A percentile compares a stretch with the other conserved stretches of the same genome.
Evolutionary conservation across 2,329 filamentous ascomycete species (phyloP).

Genomic region (Catunica adiposa): DNA sequence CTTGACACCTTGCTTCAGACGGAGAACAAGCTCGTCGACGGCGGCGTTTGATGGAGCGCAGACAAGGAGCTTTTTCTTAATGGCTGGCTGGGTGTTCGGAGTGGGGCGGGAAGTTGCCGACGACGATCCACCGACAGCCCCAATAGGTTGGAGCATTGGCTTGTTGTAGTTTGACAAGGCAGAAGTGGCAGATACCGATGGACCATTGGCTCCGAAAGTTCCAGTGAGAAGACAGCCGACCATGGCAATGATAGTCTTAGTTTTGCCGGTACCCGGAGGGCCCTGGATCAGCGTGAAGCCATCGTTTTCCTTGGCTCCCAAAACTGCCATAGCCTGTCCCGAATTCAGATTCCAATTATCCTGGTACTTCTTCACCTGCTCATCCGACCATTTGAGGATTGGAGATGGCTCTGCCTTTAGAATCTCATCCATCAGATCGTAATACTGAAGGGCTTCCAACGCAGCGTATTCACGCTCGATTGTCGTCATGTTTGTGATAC

Average conservation of each 20-base stretch:
- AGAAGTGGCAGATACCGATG: not conserved
- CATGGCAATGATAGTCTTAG: constrained; percentile 93
- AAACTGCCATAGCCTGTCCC: constrained; percentile 80
- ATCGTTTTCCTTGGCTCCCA: constrained; percentile 86
- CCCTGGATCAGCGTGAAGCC: constrained; percentile 94
- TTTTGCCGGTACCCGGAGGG: constrained; percentile 92
- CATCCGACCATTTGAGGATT: constrained; percentile 63
- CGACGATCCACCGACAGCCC: constrained; percentile 1
- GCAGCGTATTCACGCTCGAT: constrained; percentile 92
- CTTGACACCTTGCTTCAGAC: constrained; percentile 75
- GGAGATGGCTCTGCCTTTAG: constrained; percentile 78
- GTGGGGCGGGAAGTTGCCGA: not conserved
- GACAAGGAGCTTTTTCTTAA: constrained; percentile 69
- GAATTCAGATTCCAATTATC: constrained; percentile 69
- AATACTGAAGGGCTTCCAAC: constrained; percentile 79
- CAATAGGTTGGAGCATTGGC: constrained; percentile 6
- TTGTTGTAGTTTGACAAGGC: not conserved
- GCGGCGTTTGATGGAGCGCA: constrained; percentile 98
- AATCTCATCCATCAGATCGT: constrained; percentile 89
- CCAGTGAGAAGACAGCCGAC: constrained; percentile 69
- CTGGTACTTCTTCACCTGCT: constrained; percentile 51
- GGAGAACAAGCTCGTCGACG: constrained; percentile 86
- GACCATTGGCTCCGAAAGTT: constrained; percentile 22
- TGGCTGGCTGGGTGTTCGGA: not conserved
- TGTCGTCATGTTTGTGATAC: constrained; percentile 83